These are phyloP conservation scores for Acanthamoeba healyi DNA, from an alignment of 208 protist species.

Conservation along the genomic window DNA sequence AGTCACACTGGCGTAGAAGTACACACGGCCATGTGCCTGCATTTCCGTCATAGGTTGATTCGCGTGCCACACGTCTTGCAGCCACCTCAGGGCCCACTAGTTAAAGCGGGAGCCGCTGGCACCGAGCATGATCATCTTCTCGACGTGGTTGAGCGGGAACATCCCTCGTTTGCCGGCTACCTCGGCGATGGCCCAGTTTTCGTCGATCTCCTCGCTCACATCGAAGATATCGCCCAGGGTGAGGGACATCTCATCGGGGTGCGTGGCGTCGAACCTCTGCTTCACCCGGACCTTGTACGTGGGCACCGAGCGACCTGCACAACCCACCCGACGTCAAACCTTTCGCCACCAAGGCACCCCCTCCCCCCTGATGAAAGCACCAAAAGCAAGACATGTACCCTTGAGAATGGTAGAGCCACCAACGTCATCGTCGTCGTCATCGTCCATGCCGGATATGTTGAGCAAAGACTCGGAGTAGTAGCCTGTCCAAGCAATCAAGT, in stretches of 20 bases:
- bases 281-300: constrained; percentile 31
- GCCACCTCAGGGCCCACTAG: too few relatives aligned
- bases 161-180: constrained; percentile 17
- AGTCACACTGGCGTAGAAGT: too few relatives aligned
- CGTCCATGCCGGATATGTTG: constrained; percentile 28
- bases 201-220: constrained; percentile 41
- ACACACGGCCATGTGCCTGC: too few relatives aligned
- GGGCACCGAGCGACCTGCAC: neutral
- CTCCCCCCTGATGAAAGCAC: neutral
- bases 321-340: neutral
- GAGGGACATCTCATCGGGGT: constrained; percentile 32
- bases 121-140: constrained; percentile 29
- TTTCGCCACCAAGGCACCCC: too few relatives aligned
- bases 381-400: neutral
- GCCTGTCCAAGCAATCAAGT: too few relatives aligned
- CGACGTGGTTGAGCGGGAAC: constrained; percentile 58
- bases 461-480: constrained; percentile 14
- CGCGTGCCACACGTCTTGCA: too few relatives aligned
- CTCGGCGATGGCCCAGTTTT: constrained; percentile 54
- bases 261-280: constrained; percentile 29
- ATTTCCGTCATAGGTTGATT: too few relatives aligned
- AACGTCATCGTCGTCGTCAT: neutral
- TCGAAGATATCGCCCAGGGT: constrained; percentile 25
- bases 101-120: neutral
- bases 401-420: neutral